Evolutionary conservation across 441 rosid species (phyloP).

Genomic region (Theobroma grandiflorum): DNA sequence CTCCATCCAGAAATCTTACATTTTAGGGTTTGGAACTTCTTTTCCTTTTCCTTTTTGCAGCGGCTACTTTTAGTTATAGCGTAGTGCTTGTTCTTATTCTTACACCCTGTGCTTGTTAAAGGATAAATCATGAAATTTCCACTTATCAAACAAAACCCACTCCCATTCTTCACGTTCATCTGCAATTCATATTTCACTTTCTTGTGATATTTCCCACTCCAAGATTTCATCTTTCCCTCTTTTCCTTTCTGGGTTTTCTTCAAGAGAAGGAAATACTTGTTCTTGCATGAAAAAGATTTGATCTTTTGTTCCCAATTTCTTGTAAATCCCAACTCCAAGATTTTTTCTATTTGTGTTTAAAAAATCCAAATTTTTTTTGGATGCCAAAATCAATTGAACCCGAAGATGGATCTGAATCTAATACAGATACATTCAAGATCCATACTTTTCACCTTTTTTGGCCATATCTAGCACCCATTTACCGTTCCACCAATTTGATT

Average conservation of each 20-base stretch:
- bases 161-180: conserved; percentile 22
- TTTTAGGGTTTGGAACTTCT: not conserved
- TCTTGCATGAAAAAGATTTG: not conserved
- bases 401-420: conserved; percentile 42
- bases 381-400: conserved; percentile 20
- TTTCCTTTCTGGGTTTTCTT: conserved; percentile 8
- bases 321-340: not conserved
- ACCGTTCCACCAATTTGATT: conserved; percentile 18
- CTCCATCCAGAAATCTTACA: not conserved
- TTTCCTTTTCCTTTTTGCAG: not conserved
- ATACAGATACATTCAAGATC: conserved; percentile 31
- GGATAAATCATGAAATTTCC: conserved; percentile 33
- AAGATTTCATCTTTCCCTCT: conserved; percentile 1
- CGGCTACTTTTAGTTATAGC: not conserved
- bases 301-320: not conserved
- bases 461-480: conserved; percentile 38
- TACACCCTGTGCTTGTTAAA: not conserved
- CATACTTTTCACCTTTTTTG: conserved; percentile 23
- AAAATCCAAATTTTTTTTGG: not conserved
- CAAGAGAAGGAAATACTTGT: not conserved
- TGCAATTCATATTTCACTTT: conserved; percentile 37
- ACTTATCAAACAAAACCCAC: conserved; percentile 26
- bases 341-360: not conserved
- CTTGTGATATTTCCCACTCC: conserved; percentile 22
- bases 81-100: not conserved